phyloP scores from a whole-genome alignment of 805 yeast genomes.

The Jamesozyma spencerorum region DNA sequence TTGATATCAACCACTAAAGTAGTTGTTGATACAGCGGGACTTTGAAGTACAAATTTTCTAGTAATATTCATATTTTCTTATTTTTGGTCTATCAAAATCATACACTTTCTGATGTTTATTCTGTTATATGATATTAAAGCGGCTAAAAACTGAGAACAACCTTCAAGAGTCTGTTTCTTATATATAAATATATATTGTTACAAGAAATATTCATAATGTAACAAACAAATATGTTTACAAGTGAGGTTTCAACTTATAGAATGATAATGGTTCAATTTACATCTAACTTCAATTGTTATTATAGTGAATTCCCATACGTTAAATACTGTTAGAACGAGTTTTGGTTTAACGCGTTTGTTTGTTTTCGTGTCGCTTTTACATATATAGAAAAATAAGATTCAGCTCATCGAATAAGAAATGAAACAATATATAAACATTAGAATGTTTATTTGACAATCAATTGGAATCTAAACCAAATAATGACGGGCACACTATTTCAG shows the following conservation, averaged over 20 bases:
- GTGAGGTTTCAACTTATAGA: no score
- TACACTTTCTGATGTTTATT: not conserved
- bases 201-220: no score
- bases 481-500: constrained; percentile 9
- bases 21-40: not conserved
- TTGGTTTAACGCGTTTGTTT: no score
- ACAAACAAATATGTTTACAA: no score
- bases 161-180: no score
- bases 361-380: not conserved
- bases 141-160: no score
- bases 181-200: no score
- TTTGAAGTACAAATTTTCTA: not conserved
- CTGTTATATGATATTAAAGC: no score
- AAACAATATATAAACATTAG: not conserved
- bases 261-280: no score
- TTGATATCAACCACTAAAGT: constrained; percentile 5
- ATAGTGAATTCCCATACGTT: no score
- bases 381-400: not conserved
- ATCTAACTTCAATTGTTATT: no score
- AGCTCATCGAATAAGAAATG: not conserved
- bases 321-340: no score
- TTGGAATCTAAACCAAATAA: not conserved
- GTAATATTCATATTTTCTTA: constrained; percentile 5
- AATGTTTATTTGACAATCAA: not conserved
- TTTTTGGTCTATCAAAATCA: not conserved